phyloP scores from a whole-genome alignment of 1,284 basidiomycete genomes.

The Apiotrichum laibachii region DNA sequence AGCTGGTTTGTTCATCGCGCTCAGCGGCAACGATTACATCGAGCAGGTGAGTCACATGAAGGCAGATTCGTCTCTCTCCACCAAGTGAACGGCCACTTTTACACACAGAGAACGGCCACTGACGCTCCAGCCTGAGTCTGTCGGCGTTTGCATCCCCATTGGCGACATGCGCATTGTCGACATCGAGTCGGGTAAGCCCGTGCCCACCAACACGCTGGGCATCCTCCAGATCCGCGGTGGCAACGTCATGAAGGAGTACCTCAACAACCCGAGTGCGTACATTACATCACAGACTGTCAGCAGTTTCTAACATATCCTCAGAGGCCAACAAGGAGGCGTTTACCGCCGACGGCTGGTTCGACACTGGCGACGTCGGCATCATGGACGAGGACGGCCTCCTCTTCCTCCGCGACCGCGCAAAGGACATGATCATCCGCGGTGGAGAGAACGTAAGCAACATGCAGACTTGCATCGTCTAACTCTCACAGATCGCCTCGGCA shows the following conservation, averaged over 20 bases:
- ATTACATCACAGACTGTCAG: background rate
- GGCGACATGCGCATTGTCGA: slow-evolving; percentile 38
- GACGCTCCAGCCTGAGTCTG: slow-evolving; percentile 12
- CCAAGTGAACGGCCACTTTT: too few relatives aligned
- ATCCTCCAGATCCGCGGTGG: slow-evolving; percentile 40
- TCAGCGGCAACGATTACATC: slow-evolving; percentile 33
- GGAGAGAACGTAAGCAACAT: slow-evolving; percentile 35
- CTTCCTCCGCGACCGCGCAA: slow-evolving; percentile 25
- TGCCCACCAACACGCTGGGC: slow-evolving; percentile 29
- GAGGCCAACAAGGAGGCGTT: slow-evolving; percentile 17
- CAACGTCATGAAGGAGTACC: slow-evolving; percentile 46
- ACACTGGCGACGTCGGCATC: slow-evolving; percentile 43
- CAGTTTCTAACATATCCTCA: background rate
- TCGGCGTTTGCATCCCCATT: slow-evolving; percentile 40
- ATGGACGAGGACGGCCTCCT: slow-evolving; percentile 41
- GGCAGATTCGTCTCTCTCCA: too few relatives aligned
- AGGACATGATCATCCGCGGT: slow-evolving; percentile 46
- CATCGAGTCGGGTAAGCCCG: slow-evolving; percentile 24
- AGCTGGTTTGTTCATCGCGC: slow-evolving; percentile 9
- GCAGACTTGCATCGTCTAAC: background rate
- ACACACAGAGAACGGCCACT: background rate
- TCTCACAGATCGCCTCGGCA: slow-evolving; percentile 33
- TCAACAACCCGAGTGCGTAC: slow-evolving; percentile 13
- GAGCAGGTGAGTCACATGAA: slow-evolving; percentile 7
- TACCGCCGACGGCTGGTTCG: slow-evolving; percentile 44